Conservation (phyloP, 179 eudicot species). For the Actinidia arguta region DNA sequence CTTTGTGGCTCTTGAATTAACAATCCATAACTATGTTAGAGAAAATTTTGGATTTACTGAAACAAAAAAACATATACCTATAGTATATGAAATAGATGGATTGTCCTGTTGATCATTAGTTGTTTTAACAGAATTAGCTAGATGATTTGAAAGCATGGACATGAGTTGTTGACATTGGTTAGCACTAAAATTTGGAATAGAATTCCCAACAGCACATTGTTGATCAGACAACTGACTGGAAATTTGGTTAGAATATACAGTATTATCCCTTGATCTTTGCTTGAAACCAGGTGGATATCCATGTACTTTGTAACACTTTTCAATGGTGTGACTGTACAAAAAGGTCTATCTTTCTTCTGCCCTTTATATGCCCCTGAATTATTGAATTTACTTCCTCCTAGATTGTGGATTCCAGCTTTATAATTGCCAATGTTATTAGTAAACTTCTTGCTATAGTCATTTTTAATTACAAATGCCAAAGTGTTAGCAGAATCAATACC, state of each 20-base stretch:
- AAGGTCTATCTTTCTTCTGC: neutral
- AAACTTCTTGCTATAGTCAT: neutral
- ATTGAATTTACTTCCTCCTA: too few relatives aligned
- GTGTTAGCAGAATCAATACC: neutral
- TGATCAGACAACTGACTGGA: neutral
- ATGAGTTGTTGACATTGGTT: neutral
- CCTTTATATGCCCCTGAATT: too few relatives aligned
- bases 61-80: neutral
- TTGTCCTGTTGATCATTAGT: neutral
- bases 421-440: too few relatives aligned
- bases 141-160: neutral
- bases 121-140: neutral
- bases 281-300: neutral
- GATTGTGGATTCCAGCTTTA: too few relatives aligned
- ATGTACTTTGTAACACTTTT: neutral
- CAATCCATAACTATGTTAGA: neutral
- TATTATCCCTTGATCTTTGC: neutral
- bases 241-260: neutral
- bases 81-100: neutral
- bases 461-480: neutral
- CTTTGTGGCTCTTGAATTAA: neutral
- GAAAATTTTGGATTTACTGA: neutral
- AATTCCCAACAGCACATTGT: neutral
- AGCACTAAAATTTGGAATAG: neutral
- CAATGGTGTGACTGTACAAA: neutral